Percentiles rank a stretch among this genome's conserved stretches.
Conservation (phyloP, 2,329 filamentous ascomycete genomes). For the Sclerotinia borealis region DNA sequence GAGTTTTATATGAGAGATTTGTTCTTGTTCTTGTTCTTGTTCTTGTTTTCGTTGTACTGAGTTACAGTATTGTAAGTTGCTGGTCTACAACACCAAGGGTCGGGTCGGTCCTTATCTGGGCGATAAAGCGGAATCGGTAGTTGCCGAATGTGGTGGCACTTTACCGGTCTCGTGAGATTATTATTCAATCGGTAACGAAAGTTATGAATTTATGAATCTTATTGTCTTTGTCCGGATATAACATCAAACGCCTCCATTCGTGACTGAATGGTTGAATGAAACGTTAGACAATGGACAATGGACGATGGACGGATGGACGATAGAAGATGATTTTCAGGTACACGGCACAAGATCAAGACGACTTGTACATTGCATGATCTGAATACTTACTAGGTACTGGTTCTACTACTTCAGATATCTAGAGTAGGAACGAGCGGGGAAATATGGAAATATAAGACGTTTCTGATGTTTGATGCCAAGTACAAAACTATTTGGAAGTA, state of each 20-base stretch:
- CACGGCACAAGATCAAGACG: too few relatives aligned
- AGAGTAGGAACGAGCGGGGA: neutral
- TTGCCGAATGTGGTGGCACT: neutral
- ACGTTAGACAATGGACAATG: too few relatives aligned
- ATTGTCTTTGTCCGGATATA: constrained; percentile 10
- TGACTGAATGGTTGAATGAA: too few relatives aligned
- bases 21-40: neutral
- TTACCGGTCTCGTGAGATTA: neutral
- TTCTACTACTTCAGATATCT: neutral
- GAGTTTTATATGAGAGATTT: neutral
- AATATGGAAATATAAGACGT: neutral
- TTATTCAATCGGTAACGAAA: too few relatives aligned
- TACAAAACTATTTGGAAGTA: neutral
- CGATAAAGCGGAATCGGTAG: constrained; percentile 5
- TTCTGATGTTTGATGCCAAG: neutral
- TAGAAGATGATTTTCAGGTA: neutral
- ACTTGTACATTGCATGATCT: constrained; percentile 1
- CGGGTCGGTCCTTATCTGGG: neutral
- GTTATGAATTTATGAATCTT: too few relatives aligned
- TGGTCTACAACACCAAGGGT: neutral
- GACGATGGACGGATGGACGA: too few relatives aligned
- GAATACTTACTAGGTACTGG: too few relatives aligned
- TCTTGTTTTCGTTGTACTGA: neutral
- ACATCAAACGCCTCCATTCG: neutral
- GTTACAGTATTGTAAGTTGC: neutral